Base-by-base conservation (phyloP, 1,139 yeast genomes). In the Nematodospora anomalae region DNA sequence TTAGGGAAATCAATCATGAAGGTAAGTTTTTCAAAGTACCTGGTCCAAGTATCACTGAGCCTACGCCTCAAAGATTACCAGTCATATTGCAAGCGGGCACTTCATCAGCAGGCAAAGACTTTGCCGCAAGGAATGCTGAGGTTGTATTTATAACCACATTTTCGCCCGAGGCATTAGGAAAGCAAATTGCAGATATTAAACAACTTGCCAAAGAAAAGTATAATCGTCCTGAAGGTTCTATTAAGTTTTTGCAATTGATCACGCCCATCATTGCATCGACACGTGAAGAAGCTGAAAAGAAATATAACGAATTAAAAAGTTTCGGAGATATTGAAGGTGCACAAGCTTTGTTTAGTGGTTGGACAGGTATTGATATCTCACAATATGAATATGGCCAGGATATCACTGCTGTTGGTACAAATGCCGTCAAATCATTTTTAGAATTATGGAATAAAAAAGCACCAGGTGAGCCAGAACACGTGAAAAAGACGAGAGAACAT, bases 61-160 rank as follows among this genome's bases (percentile, higher is more conserved):
- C 75, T 15, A 61, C 72, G 9, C 67, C 67, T 10, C 74, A 68
- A 41, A 62, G 74, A 51, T 50, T 70, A 14, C 76, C 76, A 3
- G 63, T 69, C 13, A 57, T 71, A 35, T 58, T 71, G 31, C 77
- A 71, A 48, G 77, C 77, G 2, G 78, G 78, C 23, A 60, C 74
- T 10, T 70, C 76, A 3, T 54, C 61, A 26, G 62, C 63, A 25
- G 77, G 77, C 21, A 58, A 57, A 34, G 61, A 61, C 4, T 59
- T 67, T 45, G 76, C 74, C 26, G 76, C 77, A 15, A 63, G 62
- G 43, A 64, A 68, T 47, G 76, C 71, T 6, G 76, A 71, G 44
- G 57, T 62, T 8, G 67, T 69, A 20, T 71, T 71, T 48, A 52
- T 69, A 16, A 58, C 62, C 11, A 53, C 50, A 23, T 49, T 58